Conservation (phyloP, 768 basidiomycete species). For the Xanthoconium stramineum region DNA sequence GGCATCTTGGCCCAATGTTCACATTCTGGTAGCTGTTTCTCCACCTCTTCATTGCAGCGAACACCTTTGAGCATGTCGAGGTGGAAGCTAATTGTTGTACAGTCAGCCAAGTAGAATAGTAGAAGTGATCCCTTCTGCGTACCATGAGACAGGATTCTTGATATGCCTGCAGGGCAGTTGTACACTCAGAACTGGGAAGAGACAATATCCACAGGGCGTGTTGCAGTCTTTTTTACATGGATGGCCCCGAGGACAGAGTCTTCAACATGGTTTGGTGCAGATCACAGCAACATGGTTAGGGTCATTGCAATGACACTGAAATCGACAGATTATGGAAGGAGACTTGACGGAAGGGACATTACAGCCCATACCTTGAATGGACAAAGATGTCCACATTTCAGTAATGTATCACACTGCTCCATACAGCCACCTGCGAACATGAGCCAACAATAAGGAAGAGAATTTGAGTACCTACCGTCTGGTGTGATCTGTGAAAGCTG, state of each 20-base stretch:
- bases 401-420: slow-evolving; percentile 46
- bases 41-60: slow-evolving; percentile 41
- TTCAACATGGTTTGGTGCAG: slow-evolving; percentile 48
- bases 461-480: slow-evolving; percentile 40
- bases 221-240: slow-evolving; percentile 56
- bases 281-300: slow-evolving; percentile 46
- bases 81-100: slow-evolving; percentile 36
- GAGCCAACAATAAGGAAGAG: too few relatives aligned
- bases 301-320: slow-evolving; percentile 61
- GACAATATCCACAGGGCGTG: slow-evolving; percentile 51
- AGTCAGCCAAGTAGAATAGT: neutral
- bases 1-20: slow-evolving; percentile 48
- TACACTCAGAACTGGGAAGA: slow-evolving; percentile 44
- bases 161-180: slow-evolving; percentile 58
- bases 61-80: slow-evolving; percentile 44
- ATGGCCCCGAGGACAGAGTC: slow-evolving; percentile 53
- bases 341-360: neutral
- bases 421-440: slow-evolving; percentile 56
- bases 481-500: slow-evolving; percentile 50
- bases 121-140: slow-evolving; percentile 6
- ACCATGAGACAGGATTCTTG: slow-evolving; percentile 48
- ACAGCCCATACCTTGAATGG: slow-evolving; percentile 47
- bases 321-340: neutral
- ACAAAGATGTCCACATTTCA: slow-evolving; percentile 65
- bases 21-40: slow-evolving; percentile 46